Evolutionary conservation across 768 basidiomycete species (phyloP).

Genomic region (Coprinopsis marcescibilis): DNA sequence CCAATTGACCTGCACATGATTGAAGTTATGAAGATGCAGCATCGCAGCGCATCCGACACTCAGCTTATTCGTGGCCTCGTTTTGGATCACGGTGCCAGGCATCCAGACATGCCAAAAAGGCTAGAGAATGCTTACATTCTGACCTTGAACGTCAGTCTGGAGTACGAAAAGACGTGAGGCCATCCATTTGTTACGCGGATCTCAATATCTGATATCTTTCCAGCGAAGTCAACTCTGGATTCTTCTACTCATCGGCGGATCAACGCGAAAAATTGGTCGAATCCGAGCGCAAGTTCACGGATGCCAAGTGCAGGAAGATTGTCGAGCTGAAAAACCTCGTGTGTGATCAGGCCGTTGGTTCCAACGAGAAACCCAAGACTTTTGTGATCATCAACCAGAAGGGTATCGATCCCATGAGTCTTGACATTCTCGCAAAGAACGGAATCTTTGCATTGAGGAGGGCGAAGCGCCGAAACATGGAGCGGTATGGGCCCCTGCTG

Average conservation of each 20-base stretch:
- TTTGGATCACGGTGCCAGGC: conserved; percentile 93
- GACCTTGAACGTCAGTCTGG: conserved; percentile 93
- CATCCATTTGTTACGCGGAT: conserved; percentile 4
- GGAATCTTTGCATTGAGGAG: conserved; percentile 92
- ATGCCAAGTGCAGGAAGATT: conserved; percentile 92
- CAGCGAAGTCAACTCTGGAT: conserved; percentile 98
- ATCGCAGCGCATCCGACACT: conserved; percentile 95
- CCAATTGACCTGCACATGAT: conserved; percentile 99
- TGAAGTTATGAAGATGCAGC: conserved; percentile 99
- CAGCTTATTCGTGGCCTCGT: conserved; percentile 93
- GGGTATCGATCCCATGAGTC: conserved; percentile 94
- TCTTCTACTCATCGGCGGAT: conserved; percentile 98
- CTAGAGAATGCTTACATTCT: conserved; percentile 94
- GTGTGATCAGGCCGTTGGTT: conserved; percentile 87
- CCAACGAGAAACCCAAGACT: conserved; percentile 73
- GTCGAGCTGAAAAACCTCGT: conserved; percentile 94
- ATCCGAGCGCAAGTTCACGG: conserved; percentile 90
- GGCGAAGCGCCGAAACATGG: conserved; percentile 99
- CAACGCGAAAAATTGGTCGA: conserved; percentile 99
- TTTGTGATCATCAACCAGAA: conserved; percentile 99
- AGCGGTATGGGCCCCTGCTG: conserved; percentile 52
- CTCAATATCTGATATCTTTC: conserved; percentile 15
- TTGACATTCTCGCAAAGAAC: conserved; percentile 95
- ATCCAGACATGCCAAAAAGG: conserved; percentile 99
- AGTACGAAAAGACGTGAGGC: conserved; percentile 98